Conservation (phyloP, 257 asterid genomes). For the Nicotiana benthamiana region DNA sequence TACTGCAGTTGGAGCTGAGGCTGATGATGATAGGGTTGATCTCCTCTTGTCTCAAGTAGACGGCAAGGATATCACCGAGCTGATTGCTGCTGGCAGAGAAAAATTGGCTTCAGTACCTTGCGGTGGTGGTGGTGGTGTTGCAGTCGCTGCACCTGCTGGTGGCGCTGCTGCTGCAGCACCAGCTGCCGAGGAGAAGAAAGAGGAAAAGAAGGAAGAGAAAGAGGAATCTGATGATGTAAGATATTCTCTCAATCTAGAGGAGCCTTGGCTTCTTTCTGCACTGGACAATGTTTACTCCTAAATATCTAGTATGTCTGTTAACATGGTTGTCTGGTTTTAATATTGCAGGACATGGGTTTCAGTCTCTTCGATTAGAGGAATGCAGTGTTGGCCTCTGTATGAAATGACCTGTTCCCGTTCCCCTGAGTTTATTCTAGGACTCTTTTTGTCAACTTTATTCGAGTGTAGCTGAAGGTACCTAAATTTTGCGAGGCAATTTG, state of each 20-base stretch:
- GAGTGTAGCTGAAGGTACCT: not conserved
- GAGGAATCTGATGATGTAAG: slow-evolving; percentile 7
- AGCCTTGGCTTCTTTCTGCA: not conserved
- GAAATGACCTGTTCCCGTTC: not conserved
- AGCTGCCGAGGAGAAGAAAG: not conserved
- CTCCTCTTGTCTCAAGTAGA: slow-evolving; percentile 27
- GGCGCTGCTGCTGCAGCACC: slow-evolving; percentile 3
- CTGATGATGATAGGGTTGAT: slow-evolving; percentile 31
- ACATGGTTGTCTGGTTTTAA: not conserved
- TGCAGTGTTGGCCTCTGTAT: not conserved
- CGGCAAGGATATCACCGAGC: slow-evolving; percentile 37
- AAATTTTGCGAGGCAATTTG: not conserved
- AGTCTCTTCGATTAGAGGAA: slow-evolving; percentile 6
- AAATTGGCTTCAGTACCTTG: slow-evolving; percentile 10
- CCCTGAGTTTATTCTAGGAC: not conserved
- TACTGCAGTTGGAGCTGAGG: slow-evolving; percentile 21
- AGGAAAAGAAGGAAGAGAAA: slow-evolving; percentile 2
- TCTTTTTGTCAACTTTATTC: not conserved
- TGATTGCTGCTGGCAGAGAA: slow-evolving; percentile 12
- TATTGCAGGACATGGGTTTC: slow-evolving; percentile 11
- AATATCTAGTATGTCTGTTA: not conserved
- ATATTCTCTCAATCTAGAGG: not conserved
- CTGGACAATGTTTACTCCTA: not conserved
- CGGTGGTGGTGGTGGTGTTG: slow-evolving; percentile 10
- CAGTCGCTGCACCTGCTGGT: slow-evolving; percentile 10